phyloP scores from a whole-genome alignment of 2,329 filamentous ascomycete genomes.

The Claviceps pusilla region DNA sequence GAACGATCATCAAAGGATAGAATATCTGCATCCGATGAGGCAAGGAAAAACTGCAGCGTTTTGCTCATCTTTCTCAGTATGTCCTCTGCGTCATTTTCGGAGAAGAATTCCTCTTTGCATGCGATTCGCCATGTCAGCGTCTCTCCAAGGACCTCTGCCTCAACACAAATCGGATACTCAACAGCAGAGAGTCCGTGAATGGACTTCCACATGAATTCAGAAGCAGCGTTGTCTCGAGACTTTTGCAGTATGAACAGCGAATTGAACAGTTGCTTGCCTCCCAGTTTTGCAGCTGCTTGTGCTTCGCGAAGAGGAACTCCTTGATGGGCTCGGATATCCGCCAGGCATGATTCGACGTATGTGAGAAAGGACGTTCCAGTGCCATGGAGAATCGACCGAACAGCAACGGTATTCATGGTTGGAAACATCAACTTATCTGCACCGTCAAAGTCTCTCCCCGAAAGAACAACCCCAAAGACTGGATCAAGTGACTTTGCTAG shows the following conservation, averaged over 20 bases:
- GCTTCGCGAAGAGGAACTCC: conserved; percentile 63
- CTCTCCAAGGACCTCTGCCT: conserved; percentile 51
- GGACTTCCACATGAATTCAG: conserved; percentile 40
- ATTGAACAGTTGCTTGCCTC: conserved; percentile 33
- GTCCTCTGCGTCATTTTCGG: conserved; percentile 25
- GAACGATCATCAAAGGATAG: conserved; percentile 36
- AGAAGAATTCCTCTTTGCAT: conserved; percentile 43
- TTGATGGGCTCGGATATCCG: conserved; percentile 53
- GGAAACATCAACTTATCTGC: conserved; percentile 62
- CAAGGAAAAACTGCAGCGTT: conserved; percentile 42
- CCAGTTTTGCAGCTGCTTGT: conserved; percentile 27
- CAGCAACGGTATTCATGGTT: conserved; percentile 77
- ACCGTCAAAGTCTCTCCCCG: conserved; percentile 63
- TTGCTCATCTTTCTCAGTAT: conserved; percentile 46
- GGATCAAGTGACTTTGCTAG: conserved; percentile 54
- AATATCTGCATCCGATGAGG: conserved; percentile 30
- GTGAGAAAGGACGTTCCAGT: conserved; percentile 46
- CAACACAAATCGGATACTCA: conserved; percentile 70
- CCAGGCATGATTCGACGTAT: conserved; percentile 58
- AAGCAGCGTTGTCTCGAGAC: conserved; percentile 5
- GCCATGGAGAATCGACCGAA: conserved; percentile 60
- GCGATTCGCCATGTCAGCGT: conserved; percentile 57
- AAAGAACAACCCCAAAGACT: conserved; percentile 68
- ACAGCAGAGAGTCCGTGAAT: conserved; percentile 50
- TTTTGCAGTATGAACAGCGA: conserved; percentile 42